These are phyloP conservation scores for Didymellaceae sp. DNA, from an alignment of 2,329 filamentous ascomycete species.

Conservation along the genomic window DNA sequence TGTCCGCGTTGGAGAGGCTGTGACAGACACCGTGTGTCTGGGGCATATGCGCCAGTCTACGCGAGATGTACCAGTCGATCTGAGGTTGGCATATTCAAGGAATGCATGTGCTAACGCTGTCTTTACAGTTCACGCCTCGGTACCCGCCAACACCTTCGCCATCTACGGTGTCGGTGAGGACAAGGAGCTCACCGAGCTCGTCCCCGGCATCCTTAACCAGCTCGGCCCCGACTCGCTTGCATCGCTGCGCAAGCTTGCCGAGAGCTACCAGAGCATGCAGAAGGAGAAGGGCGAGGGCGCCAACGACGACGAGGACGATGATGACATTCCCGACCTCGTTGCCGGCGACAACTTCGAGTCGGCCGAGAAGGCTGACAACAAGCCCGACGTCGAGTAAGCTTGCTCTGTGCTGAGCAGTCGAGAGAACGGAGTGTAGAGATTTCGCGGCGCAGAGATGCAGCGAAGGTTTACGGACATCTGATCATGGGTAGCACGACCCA, in stretches of 20 bases:
- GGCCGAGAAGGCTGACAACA: slow-evolving; percentile 53
- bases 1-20: not conserved
- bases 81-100: not conserved
- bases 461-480: slow-evolving; percentile 22
- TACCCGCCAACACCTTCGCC: slow-evolving; percentile 98
- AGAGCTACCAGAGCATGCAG: slow-evolving; percentile 99
- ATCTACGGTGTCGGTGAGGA: slow-evolving; percentile 99
- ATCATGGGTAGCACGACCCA: slow-evolving; percentile 8
- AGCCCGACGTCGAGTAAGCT: slow-evolving; percentile 78
- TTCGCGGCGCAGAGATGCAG: slow-evolving; percentile 27
- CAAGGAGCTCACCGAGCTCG: slow-evolving; percentile 99
- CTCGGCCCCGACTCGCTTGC: slow-evolving; percentile 97
- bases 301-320: slow-evolving; percentile 66
- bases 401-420: slow-evolving; percentile 15
- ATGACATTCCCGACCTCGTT: slow-evolving; percentile 96
- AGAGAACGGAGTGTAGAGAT: slow-evolving; percentile 25
- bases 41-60: not conserved
- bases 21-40: slow-evolving; percentile 2
- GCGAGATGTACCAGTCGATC: not conserved
- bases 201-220: slow-evolving; percentile 99
- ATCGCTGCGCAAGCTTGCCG: slow-evolving; percentile 95
- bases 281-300: slow-evolving; percentile 84
- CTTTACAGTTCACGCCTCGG: slow-evolving; percentile 85
- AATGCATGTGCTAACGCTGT: slow-evolving; percentile 19
- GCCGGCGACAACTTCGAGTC: slow-evolving; percentile 98